A percentile compares a stretch with the other conserved stretches of the same genome.
Conservation (phyloP, 1,284 basidiomycete species). For the Ganoderma sinense region DNA sequence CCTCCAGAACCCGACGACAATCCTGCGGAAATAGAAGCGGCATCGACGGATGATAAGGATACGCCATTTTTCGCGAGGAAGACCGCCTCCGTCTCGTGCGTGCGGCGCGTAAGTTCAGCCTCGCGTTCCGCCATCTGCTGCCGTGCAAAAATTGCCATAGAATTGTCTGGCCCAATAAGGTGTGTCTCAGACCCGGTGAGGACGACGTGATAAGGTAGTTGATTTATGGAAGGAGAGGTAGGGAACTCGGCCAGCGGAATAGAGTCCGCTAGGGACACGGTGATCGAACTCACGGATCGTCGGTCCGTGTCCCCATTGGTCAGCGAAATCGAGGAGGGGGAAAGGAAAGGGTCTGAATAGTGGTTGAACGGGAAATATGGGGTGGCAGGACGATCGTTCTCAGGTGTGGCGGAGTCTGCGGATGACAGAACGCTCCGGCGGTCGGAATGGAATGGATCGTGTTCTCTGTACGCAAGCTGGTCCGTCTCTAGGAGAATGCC, state of each 20-base stretch:
- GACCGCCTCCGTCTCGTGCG: slow-evolving; percentile 17
- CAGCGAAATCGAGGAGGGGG: neutral
- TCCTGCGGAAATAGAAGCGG: neutral
- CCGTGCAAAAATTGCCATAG: slow-evolving; percentile 23
- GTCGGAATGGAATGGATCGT: slow-evolving; percentile 7
- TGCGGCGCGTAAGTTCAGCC: slow-evolving; percentile 21
- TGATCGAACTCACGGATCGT: neutral
- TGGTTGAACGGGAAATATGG: slow-evolving; percentile 5
- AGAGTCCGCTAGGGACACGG: slow-evolving; percentile 13
- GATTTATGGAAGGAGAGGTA: neutral
- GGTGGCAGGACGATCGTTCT: neutral
- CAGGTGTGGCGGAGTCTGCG: slow-evolving; percentile 6
- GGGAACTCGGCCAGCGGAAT: slow-evolving; percentile 15
- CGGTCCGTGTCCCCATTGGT: neutral
- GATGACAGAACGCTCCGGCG: slow-evolving; percentile 2
- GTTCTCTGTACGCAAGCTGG: slow-evolving; percentile 7
- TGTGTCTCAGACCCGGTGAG: slow-evolving; percentile 18
- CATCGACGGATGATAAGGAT: neutral
- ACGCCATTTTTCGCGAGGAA: slow-evolving; percentile 7
- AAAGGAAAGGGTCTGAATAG: slow-evolving; percentile 2
- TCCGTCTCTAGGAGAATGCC: slow-evolving; percentile 8
- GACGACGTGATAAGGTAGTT: slow-evolving; percentile 10
- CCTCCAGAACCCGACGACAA: neutral
- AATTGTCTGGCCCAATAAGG: slow-evolving; percentile 26
- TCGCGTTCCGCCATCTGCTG: slow-evolving; percentile 20